Evolutionary conservation across 768 basidiomycete species (phyloP).

Genomic region (Termitomyces sp.): DNA sequence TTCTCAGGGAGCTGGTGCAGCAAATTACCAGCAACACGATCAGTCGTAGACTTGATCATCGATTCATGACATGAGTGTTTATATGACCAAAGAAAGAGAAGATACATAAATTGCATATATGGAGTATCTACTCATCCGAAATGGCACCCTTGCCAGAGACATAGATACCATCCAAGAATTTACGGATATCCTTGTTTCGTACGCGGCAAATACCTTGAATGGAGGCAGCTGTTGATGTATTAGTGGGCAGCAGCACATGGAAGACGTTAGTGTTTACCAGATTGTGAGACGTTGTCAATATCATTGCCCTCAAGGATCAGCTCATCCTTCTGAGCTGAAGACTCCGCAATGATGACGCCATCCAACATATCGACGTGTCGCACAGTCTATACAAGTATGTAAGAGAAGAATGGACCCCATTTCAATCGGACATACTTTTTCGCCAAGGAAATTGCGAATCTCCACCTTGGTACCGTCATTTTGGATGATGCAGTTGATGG

Average conservation of each 20-base stretch:
- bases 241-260: not conserved
- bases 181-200: slow-evolving; percentile 99
- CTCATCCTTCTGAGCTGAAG: slow-evolving; percentile 92
- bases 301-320: slow-evolving; percentile 93
- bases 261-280: slow-evolving; percentile 43
- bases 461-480: slow-evolving; percentile 67
- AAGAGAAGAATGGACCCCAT: not conserved
- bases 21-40: no score
- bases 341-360: slow-evolving; percentile 81
- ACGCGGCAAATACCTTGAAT: slow-evolving; percentile 97
- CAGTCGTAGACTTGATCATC: no score
- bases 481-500: slow-evolving; percentile 96
- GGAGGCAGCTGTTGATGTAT: slow-evolving; percentile 61
- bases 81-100: slow-evolving; percentile 6
- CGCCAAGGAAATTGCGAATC: slow-evolving; percentile 94
- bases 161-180: slow-evolving; percentile 94
- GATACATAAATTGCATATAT: slow-evolving; percentile 4
- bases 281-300: slow-evolving; percentile 96
- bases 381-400: slow-evolving; percentile 55
- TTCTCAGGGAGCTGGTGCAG: no score
- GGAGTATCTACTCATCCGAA: slow-evolving; percentile 34
- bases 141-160: slow-evolving; percentile 79
- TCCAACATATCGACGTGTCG: slow-evolving; percentile 89
- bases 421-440: slow-evolving; percentile 56
- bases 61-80: no score